These are phyloP conservation scores for Cymodocea nodosa DNA, from an alignment of 116 monocot species.

Conservation along the genomic window DNA sequence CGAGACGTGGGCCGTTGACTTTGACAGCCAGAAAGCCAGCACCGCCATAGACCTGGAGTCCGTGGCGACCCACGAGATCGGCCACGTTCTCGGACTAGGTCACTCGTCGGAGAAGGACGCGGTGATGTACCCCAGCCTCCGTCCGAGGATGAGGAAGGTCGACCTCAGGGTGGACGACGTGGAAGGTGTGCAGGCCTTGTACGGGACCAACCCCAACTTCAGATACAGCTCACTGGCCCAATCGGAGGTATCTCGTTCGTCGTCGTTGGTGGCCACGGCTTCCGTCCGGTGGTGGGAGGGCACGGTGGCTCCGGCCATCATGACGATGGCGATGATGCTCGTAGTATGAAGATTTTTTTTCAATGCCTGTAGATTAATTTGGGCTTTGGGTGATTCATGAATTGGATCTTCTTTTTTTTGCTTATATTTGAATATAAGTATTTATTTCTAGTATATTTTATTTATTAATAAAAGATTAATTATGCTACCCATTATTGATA, in stretches of 20 bases:
- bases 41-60: conserved; percentile 83
- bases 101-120: conserved; percentile 66
- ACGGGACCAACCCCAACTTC: conserved; percentile 84
- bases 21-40: conserved; percentile 24
- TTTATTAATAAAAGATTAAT: no score
- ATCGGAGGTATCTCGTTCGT: conserved; percentile 26
- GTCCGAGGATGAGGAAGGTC: conserved; percentile 50
- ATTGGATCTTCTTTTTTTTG: no score
- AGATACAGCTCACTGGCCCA: conserved; percentile 41
- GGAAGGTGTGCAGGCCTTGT: conserved; percentile 61
- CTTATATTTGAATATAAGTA: no score
- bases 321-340: not conserved
- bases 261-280: not conserved
- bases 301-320: not conserved
- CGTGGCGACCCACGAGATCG: conserved; percentile 94
- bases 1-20: conserved; percentile 86
- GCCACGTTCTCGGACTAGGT: conserved; percentile 74
- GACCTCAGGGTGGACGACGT: conserved; percentile 69
- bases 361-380: no score
- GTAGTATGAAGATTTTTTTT: not conserved
- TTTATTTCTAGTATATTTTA: no score
- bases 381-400: no score
- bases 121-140: conserved; percentile 82
- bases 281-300: not conserved
- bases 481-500: no score